Base-by-base conservation (phyloP, 805 yeast species). In the Myxozyma neglecta region DNA sequence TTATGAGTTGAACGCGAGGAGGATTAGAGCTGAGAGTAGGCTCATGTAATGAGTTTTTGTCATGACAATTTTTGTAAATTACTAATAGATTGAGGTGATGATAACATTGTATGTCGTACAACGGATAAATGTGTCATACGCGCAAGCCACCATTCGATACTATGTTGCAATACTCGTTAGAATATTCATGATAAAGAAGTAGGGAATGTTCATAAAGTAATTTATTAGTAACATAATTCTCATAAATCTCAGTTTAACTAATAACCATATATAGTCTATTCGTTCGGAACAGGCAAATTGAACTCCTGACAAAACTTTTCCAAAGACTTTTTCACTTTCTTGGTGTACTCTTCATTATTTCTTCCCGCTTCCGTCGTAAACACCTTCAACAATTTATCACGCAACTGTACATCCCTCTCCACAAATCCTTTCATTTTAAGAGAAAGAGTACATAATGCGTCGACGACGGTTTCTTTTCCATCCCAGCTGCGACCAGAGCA, bases 401-500 rank as follows among this genome's bases (percentile, higher is more conserved):
- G 70, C 6, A 83, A 49, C 0, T 70, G 77, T 0, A 67, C 60
- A 37, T 75, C 70, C 0, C 69, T 58, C 0, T 57, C 53, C 13
- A 85, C 66, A 48, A 71, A 76, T 0, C 66, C 68, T 51, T 77
- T 74, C 8, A 84, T 79, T 61, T 83, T 83, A 16, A 77, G 69
- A 0, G 86, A 70, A 37, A 88, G 77, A 1, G 83, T 74, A 0
- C 89, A 87, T 57, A 92, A 75, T 0, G 97, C 89, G 42, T 83
- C 84, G 18, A 90, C 76, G 0, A 94, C 81, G 35, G 79, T 73
- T 68, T 91, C 97, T 70, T 93, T 93, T 6, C 97, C 98, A 14
- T 80, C 80, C 94, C 97, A 93, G 9, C 93, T 82, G 62, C 96
- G 83, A 0, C 97, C 97, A 58, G 80, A 78, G 58, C 85, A 79